Evolutionary conservation across 1,139 yeast species (phyloP), one percentile per base, ranked within the genome.

Genomic region (Debaryomycetaceae sp.): DNA sequence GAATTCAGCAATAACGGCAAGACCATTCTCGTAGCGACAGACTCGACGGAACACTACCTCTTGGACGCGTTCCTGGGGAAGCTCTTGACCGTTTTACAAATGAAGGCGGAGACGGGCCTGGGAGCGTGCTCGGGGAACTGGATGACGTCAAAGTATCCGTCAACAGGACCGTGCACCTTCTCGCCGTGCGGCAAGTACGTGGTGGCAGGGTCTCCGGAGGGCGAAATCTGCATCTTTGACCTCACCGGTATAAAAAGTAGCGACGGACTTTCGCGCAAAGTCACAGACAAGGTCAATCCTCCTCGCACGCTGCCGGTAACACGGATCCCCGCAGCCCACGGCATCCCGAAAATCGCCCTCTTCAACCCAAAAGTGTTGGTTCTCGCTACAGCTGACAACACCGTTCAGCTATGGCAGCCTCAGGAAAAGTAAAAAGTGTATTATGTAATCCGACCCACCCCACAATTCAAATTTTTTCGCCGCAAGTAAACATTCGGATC

Each of bases 1-100:
- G 94, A 86, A 49, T 85, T 87, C 49, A 73, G 94, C 16, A 86
- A 86, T 47, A 80, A 79, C 45, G 93, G 93, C 19, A 79, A 77
- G 45, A 60, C 62, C 36, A 43, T 90, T n/a, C 55, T 85, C n/a
- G 53, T 86, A 3, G 71, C 76, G 2, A 77, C 92, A 2, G 52
- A 68, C 33, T 55, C 67, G 3, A 51, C 53, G 16, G 57, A 56
- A 23, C 86, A 79, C 42, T 63, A 75, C 35, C 49, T 85, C 2
- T 49, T 77, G 21, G 94, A 86, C 46, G 80, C 94, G 1, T 79
- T 77, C 40, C 67, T 64, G 48, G 93, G 93, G 4, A 58, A 63
- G 14, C 44, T 67, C 7, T 46, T 76, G 15, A 70, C 79, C n/a
- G 59, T 56, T 10, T 54, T 82, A 11, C 64, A 14, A 34, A 47